A percentile compares a stretch with the other conserved stretches of the same genome.
Conservation (phyloP, 2,329 filamentous ascomycete species). For the Colletotrichum musicola region DNA sequence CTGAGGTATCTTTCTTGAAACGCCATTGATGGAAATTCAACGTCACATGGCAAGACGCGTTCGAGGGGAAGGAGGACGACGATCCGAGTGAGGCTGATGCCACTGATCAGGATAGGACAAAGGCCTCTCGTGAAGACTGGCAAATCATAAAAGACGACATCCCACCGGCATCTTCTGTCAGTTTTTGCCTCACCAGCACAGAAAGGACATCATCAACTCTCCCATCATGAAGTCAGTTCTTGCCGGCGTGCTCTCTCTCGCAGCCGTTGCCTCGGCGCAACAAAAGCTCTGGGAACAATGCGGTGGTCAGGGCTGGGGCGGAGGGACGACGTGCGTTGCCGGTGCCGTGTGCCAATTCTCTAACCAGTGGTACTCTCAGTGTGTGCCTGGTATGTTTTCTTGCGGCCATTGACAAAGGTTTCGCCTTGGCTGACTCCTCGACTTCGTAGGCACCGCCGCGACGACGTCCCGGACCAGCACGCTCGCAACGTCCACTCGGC, state of each 20-base stretch:
- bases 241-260: slow-evolving; percentile 28
- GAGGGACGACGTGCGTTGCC: slow-evolving; percentile 57
- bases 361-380: slow-evolving; percentile 55
- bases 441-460: slow-evolving; percentile 18
- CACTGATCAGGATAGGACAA: not conserved
- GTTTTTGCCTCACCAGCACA: not conserved
- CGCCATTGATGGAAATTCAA: slow-evolving; percentile 34
- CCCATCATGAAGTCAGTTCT: slow-evolving; percentile 33
- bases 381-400: slow-evolving; percentile 46
- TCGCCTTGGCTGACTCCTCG: not conserved
- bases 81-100: slow-evolving; percentile 14
- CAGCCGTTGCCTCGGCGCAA: slow-evolving; percentile 37
- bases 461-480: slow-evolving; percentile 35
- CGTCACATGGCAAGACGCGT: slow-evolving; percentile 4
- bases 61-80: slow-evolving; percentile 30
- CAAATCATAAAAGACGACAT: slow-evolving; percentile 23
- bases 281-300: slow-evolving; percentile 52
- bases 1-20: not conserved
- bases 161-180: slow-evolving; percentile 15
- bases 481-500: slow-evolving; percentile 29
- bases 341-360: slow-evolving; percentile 52
- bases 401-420: not conserved
- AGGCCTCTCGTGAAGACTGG: too few relatives aligned
- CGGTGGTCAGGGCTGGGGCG: slow-evolving; percentile 56
- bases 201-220: not conserved